These are phyloP conservation scores for Rhytidiadelphus loreus DNA, from an alignment of 225 moss, liverwort and hornwort genomes.

Conservation along the genomic window DNA sequence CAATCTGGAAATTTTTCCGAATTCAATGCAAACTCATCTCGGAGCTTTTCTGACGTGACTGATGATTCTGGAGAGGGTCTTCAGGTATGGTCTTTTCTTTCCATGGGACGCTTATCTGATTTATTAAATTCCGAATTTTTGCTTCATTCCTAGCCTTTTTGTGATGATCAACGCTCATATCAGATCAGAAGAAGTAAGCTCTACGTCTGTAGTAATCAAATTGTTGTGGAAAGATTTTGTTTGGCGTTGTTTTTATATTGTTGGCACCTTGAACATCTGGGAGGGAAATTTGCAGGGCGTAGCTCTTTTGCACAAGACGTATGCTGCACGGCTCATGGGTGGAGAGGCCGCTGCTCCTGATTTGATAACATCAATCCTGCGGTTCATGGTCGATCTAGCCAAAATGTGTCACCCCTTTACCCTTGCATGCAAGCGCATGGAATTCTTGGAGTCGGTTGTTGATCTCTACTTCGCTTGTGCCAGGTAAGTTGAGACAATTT, in stretches of 20 bases:
- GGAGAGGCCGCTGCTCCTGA: slow-evolving; percentile 94
- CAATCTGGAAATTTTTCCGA: slow-evolving; percentile 75
- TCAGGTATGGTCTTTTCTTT: slow-evolving; percentile 22
- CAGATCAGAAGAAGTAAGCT: background rate
- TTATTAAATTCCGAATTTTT: background rate
- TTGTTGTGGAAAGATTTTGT: background rate
- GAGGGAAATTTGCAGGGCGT: slow-evolving; percentile 50
- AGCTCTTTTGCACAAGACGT: slow-evolving; percentile 91
- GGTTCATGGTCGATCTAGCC: slow-evolving; percentile 95
- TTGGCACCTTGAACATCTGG: background rate
- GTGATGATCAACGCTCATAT: background rate
- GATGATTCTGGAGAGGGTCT: slow-evolving; percentile 67
- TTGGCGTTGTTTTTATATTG: background rate
- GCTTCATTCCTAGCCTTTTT: background rate
- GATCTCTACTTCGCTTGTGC: slow-evolving; percentile 97
- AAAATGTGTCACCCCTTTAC: slow-evolving; percentile 98
- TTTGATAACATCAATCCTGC: slow-evolving; percentile 78
- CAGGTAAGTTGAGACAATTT: slow-evolving; percentile 37
- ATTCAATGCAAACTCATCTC: slow-evolving; percentile 52
- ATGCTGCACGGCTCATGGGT: slow-evolving; percentile 92
- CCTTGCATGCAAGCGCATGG: slow-evolving; percentile 76
- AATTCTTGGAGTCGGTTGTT: slow-evolving; percentile 77
- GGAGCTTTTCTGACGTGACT: slow-evolving; percentile 53
- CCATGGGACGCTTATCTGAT: background rate
- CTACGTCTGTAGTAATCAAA: background rate